Base-by-base conservation (phyloP, 225 moss, liverwort and hornwort genomes). In the Asterella californica region DNA sequence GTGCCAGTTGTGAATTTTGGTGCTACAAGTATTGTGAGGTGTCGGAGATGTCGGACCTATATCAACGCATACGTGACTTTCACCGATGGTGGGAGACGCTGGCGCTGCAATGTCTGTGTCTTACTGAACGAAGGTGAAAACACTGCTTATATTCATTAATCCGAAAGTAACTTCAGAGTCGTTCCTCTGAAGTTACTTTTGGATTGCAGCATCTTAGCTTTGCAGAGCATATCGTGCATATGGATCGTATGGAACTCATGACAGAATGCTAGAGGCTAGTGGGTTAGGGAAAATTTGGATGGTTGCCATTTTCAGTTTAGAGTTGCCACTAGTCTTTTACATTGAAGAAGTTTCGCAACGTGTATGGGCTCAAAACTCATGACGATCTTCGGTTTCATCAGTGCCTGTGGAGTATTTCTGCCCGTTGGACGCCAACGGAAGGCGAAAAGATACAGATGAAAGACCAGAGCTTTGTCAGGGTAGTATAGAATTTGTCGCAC, bases 31-130 rank as follows among this genome's bases (percentile, higher is more conserved):
- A 94, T 99, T 62, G 93, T 99, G 82, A 84, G 99, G 74, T 99
- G 99, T 78, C 88, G 99, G 15, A 90, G 99, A 46, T 99, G 99
- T 90, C 87, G 99, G 73, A 85, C 95, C 21, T 89, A 95, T 79
- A 90, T 99, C 77, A 99, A 99, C 86, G 78, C 99, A 30, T 99
- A 90, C 81, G 99, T 90, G 60, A 90, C 88, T 82, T 99, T 99
- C 60, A 93, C 95, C 46, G 99, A 99, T 62, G 89, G 93, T 30
- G 99, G 99, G 34, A 88, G 92, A 74, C 91, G 99, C 60, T 99
- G 99, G 99, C 90, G 95, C 47, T 99, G 99, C 86, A 99, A 99
- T 85, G 89, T 99, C 76, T 99, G 99, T 85, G 90, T 89, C 7
- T 78, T 95, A 21, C 76, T 99, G 53, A 99, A 99, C 70, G 99